Evolutionary conservation across 2,329 filamentous ascomycete species (phyloP), one percentile per base, ranked within the genome.

Genomic region (Celoporthe dispersa): DNA sequence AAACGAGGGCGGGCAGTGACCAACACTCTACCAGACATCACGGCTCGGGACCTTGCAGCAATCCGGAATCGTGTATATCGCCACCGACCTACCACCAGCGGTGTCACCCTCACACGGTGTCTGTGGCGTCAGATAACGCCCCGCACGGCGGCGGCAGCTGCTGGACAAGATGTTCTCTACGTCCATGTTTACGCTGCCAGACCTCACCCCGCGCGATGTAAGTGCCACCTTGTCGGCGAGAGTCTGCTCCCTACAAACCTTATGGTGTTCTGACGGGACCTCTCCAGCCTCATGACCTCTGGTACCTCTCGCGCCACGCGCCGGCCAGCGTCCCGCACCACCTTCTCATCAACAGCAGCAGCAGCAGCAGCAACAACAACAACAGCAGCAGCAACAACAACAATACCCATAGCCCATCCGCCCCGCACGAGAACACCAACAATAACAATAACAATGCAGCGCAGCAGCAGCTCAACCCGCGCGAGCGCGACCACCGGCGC

Each of bases 171-270:
- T 91, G 86, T 86, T 91, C 74, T 86, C 86, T 61, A 84, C 89
- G 64, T 86, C 86, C 59, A 84, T 89, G 64, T 86, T 86, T 60
- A 84, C 89, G 64, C 85, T 93, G 22, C 90, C 90, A 62, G 88
- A 89, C 72, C 85, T 93, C 70, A 87, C 88, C 25, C 91, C 91
- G 65, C 89, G 89, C 81, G 90, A 93, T 76, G 91, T 93, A 84
- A 78, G 86, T 11, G 78, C 35, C 7, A 12, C n/a, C 12, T 14
- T 33, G 11, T 25, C 63, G 22, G 12, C 33, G 12, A 51, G 22
- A 48, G 6, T 22, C 11, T 16, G 14, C 25, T 1, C 41, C 35
- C 16, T 28, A 22, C 14, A 31, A 14, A 16, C 48, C n/a, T n/a
- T 19, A 33, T 59, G 7, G 41, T 51, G 72, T 63, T 65, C 76